Conservation (phyloP, 345 rosid genomes). For the Carallia brachiata region DNA sequence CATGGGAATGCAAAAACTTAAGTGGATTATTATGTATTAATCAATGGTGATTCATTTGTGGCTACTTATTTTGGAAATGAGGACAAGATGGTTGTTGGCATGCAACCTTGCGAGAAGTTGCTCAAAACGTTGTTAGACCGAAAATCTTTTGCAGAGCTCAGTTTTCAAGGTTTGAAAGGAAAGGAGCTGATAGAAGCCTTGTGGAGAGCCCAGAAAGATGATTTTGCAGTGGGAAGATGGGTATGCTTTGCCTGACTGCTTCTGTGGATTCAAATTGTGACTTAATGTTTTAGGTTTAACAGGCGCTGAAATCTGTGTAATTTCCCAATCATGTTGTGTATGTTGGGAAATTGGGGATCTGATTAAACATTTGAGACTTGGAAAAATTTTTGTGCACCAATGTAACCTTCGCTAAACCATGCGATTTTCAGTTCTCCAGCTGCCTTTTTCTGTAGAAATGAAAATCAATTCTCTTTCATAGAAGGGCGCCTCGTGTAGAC, state of each 20-base stretch:
- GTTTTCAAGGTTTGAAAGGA: slow-evolving; percentile 41
- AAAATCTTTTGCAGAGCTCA: slow-evolving; percentile 53
- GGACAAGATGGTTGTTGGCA: slow-evolving; percentile 89
- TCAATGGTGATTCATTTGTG: slow-evolving; percentile 80
- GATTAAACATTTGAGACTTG: no score
- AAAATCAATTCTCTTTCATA: no score
- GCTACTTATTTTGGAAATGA: slow-evolving; percentile 92
- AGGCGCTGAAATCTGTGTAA: slow-evolving; percentile 13
- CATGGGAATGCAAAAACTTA: slow-evolving; percentile 98
- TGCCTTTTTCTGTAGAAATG: no score
- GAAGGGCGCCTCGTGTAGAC: no score
- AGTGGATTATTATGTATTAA: slow-evolving; percentile 76
- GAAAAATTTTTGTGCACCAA: no score
- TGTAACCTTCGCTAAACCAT: no score
- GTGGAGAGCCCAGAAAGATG: slow-evolving; percentile 64
- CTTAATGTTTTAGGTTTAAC: slow-evolving; percentile 8
- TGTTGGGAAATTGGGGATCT: no score
- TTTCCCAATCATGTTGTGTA: not conserved
- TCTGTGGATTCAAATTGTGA: slow-evolving; percentile 61
- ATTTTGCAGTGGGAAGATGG: slow-evolving; percentile 70
- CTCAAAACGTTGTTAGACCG: slow-evolving; percentile 72
- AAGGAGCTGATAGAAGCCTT: slow-evolving; percentile 55
- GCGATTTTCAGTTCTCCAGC: no score
- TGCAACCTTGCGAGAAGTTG: slow-evolving; percentile 59
- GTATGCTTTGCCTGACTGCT: slow-evolving; percentile 76